Conservation (phyloP, 331 rosid species). For the Ulmus americana region DNA sequence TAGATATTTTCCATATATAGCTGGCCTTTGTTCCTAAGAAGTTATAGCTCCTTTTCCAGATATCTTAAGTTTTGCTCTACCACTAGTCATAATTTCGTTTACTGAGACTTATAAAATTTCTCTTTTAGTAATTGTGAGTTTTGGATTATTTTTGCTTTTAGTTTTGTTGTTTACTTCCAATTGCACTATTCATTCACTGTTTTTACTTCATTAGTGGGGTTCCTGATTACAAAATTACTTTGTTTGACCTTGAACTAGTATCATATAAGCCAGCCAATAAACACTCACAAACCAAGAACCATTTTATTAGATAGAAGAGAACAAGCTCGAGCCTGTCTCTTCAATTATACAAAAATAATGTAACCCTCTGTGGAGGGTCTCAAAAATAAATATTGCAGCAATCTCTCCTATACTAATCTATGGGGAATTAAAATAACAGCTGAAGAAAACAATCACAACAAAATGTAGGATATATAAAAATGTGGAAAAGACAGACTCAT, state of each 20-base stretch:
- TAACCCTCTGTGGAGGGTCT: conserved; percentile 26
- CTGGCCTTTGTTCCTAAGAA: too few species aligned
- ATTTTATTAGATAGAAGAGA: conserved; percentile 33
- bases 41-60: too few species aligned
- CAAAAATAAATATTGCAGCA: conserved; percentile 10
- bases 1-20: too few species aligned
- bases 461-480: conserved; percentile 4
- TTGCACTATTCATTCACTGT: not conserved
- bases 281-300: conserved; percentile 15
- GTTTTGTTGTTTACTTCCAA: not conserved
- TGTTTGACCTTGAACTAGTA: not conserved
- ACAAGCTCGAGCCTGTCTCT: conserved; percentile 16
- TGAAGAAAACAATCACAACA: conserved; percentile 18
- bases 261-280: not conserved
- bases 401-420: not conserved
- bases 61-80: too few species aligned
- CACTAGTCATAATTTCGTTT: not conserved
- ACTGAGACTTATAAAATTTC: not conserved
- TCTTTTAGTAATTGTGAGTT: too few species aligned
- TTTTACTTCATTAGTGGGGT: not conserved
- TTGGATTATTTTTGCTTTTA: not conserved
- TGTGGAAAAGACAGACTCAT: conserved; percentile 12
- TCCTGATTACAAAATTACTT: not conserved
- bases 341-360: conserved; percentile 32
- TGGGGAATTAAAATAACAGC: conserved; percentile 21